Evolutionary conservation across 768 basidiomycete genomes (phyloP).

Genomic region (Gymnopilus dilepis): DNA sequence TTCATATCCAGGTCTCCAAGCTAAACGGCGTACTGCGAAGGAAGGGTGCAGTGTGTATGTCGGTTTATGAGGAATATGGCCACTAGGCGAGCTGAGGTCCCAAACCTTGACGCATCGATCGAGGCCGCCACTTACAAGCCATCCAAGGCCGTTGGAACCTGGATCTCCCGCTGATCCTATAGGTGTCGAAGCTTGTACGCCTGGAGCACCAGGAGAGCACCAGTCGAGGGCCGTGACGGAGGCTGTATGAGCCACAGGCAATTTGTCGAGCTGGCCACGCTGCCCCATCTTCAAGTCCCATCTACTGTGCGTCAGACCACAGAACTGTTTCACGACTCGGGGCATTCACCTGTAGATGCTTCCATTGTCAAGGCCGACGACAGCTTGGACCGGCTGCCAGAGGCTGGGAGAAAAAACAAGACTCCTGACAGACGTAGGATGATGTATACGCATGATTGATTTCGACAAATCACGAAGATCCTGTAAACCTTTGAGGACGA

Average conservation of each 20-base stretch:
- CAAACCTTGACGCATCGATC: constrained; percentile 87
- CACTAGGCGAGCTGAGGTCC: constrained; percentile 60
- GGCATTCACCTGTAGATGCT: constrained; percentile 64
- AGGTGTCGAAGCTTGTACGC: constrained; percentile 8
- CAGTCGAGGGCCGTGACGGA: constrained; percentile 79
- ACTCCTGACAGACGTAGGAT: constrained; percentile 70
- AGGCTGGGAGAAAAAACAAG: constrained; percentile 72
- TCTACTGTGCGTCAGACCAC: constrained; percentile 36
- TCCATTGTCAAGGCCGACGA: constrained; percentile 73
- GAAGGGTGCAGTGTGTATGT: constrained; percentile 76
- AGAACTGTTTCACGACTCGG: background rate
- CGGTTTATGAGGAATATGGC: constrained; percentile 66
- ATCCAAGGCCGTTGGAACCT: constrained; percentile 53
- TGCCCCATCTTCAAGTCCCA: constrained; percentile 86
- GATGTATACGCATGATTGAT: constrained; percentile 72
- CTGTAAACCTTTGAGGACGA: constrained; percentile 42
- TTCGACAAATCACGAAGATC: constrained; percentile 75
- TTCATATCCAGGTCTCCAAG: constrained; percentile 79
- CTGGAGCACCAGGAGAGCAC: constrained; percentile 44
- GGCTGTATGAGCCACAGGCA: constrained; percentile 75
- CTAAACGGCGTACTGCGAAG: constrained; percentile 72
- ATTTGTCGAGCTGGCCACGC: constrained; percentile 70
- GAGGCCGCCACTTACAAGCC: constrained; percentile 81
- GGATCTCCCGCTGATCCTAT: constrained; percentile 30
- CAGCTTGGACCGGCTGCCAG: constrained; percentile 69